Evolutionary conservation across 1,284 basidiomycete species (phyloP).

Genomic region (Leccinum fallax): DNA sequence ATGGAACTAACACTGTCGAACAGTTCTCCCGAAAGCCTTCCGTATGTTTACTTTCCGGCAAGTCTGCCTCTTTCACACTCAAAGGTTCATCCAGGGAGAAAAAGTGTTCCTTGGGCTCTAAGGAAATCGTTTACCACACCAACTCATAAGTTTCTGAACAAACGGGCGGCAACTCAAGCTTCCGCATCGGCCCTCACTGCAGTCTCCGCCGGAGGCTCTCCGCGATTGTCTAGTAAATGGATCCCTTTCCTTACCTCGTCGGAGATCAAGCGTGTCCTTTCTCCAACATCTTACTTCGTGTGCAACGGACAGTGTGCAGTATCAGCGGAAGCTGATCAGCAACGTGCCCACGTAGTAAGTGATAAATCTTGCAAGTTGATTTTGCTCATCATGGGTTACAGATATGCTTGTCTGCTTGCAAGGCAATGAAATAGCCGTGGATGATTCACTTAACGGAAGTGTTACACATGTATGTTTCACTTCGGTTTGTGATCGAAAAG

Average conservation of each 20-base stretch:
- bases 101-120: background rate
- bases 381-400: conserved; percentile 1
- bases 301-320: conserved; percentile 26
- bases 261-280: conserved; percentile 18
- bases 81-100: conserved; percentile 9
- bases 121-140: conserved; percentile 4
- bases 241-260: conserved; percentile 19
- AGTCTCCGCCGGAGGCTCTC: conserved; percentile 24
- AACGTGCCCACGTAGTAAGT: conserved; percentile 31
- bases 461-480: conserved; percentile 22
- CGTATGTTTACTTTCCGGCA: conserved; percentile 6
- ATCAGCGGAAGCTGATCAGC: conserved; percentile 3
- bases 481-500: background rate
- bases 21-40: conserved; percentile 13
- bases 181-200: conserved; percentile 16
- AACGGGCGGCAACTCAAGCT: conserved; percentile 16
- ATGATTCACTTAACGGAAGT: conserved; percentile 18
- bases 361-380: background rate
- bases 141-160: conserved; percentile 3
- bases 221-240: conserved; percentile 15
- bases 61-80: background rate
- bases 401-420: conserved; percentile 34
- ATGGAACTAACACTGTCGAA: background rate
- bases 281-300: conserved; percentile 16
- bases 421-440: conserved; percentile 29